Conservation (phyloP, 106 monocot species). For the Vanilla planifolia region DNA sequence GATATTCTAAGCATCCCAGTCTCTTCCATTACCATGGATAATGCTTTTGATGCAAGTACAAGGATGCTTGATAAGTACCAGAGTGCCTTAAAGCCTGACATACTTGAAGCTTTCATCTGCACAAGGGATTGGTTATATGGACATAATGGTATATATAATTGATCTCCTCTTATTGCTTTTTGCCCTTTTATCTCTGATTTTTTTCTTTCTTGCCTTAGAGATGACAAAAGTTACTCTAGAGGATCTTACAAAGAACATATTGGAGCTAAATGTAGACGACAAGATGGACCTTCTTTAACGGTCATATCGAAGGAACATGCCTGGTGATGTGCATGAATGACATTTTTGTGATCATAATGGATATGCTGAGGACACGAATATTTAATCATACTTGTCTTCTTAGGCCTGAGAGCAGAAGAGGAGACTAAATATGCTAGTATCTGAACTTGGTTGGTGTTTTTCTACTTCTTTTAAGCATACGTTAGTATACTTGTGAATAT, state of each 20-base stretch:
- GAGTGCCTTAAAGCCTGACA: constrained; percentile 1
- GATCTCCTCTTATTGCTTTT: not conserved
- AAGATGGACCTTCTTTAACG: constrained; percentile 3
- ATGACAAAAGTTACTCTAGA: constrained; percentile 6
- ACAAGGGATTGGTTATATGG: constrained; percentile 13
- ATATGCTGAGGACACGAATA: too few species aligned
- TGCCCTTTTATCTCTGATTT: not conserved
- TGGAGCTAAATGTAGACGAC: constrained; percentile 6
- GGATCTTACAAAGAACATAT: constrained; percentile 12
- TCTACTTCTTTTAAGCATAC: too few species aligned
- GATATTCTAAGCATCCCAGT: constrained; percentile 9
- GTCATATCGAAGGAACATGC: not conserved
- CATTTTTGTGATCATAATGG: not conserved
- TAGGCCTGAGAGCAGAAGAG: too few species aligned
- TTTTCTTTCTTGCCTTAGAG: not conserved
- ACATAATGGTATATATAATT: constrained; percentile 3
- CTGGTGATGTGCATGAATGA: too few species aligned
- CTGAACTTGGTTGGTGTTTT: too few species aligned
- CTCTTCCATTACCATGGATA: constrained; percentile 2
- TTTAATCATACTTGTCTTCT: too few species aligned
- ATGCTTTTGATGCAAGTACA: constrained; percentile 3
- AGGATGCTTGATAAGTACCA: constrained; percentile 2
- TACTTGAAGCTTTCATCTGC: constrained; percentile 9
- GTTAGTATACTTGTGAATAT: too few species aligned
- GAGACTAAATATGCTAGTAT: too few species aligned